Percentiles rank a stretch among this genome's conserved stretches.
Conservation (phyloP, 805 yeast species). For the Grigorovia yakushimaensis region DNA sequence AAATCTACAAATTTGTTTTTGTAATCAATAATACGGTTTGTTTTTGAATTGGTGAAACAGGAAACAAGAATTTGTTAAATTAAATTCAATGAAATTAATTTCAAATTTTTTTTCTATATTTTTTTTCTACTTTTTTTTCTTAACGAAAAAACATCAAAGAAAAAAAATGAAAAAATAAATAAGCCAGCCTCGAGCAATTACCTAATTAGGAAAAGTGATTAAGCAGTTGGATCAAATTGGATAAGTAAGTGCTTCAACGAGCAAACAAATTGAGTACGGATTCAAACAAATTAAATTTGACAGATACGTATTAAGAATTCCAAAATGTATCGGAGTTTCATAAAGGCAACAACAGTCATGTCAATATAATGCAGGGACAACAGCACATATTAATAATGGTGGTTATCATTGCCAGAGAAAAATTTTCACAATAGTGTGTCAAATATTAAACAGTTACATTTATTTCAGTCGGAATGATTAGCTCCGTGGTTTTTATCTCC, state of each 20-base stretch:
- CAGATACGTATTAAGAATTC: background rate
- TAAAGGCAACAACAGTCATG: background rate
- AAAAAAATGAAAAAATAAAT: background rate
- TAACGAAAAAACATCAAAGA: background rate
- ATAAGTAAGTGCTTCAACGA: background rate
- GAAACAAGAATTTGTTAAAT: background rate
- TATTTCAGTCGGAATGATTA: too few relatives aligned
- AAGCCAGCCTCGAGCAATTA: background rate
- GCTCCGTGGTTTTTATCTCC: too few relatives aligned
- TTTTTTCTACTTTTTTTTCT: too few relatives aligned
- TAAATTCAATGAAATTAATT: too few relatives aligned
- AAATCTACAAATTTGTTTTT: background rate
- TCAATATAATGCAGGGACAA: too few relatives aligned
- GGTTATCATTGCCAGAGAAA: too few relatives aligned
- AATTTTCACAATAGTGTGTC: too few relatives aligned
- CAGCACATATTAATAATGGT: too few relatives aligned
- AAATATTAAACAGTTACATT: too few relatives aligned
- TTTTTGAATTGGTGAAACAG: too few relatives aligned
- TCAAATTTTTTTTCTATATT: too few relatives aligned
- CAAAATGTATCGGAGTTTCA: background rate
- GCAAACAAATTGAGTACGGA: background rate
- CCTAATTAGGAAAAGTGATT: background rate
- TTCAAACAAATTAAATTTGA: background rate
- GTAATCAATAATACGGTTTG: background rate
- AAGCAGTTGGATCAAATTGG: background rate